phyloP scores from a whole-genome alignment of 345 rosid species.

The Kernera saxatilis region DNA sequence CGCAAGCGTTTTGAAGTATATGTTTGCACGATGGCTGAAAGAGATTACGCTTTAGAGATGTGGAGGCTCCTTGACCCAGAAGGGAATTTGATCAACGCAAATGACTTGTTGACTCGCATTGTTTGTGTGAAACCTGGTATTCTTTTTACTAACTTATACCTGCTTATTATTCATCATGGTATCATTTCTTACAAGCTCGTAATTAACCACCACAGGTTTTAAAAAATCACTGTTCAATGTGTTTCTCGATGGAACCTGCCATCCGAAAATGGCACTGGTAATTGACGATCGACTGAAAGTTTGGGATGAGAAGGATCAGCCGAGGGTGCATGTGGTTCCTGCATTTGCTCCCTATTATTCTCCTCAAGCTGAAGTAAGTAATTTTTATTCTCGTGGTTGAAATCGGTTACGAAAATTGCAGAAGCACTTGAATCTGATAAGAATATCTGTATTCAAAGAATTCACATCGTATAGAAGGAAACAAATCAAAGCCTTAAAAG shows the following conservation, averaged over 20 bases:
- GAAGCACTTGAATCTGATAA: conserved; percentile 12
- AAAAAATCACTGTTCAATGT: conserved; percentile 87
- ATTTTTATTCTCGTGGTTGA: conserved; percentile 13
- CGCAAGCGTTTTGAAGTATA: conserved; percentile 99
- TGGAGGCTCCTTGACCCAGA: conserved; percentile 99
- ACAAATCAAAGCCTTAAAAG: conserved; percentile 1
- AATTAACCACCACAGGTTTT: conserved; percentile 42
- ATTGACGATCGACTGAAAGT: conserved; percentile 97
- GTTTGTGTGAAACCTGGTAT: conserved; percentile 95
- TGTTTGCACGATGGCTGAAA: conserved; percentile 99
- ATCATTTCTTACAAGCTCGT: conserved; percentile 8
- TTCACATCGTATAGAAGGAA: background rate
- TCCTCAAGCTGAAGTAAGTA: conserved; percentile 93
- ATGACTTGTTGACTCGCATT: conserved; percentile 72
- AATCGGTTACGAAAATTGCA: conserved; percentile 10
- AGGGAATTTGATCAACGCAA: conserved; percentile 72
- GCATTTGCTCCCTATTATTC: conserved; percentile 97
- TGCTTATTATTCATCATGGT: conserved; percentile 6
- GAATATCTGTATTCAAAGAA: background rate
- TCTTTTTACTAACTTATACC: background rate
- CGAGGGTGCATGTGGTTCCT: conserved; percentile 96
- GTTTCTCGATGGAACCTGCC: conserved; percentile 81
- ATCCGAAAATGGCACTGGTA: conserved; percentile 96
- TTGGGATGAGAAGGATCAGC: conserved; percentile 98
- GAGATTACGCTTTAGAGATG: conserved; percentile 98